Conservation (phyloP, 768 basidiomycete genomes). For the Naganishia antarctica region DNA sequence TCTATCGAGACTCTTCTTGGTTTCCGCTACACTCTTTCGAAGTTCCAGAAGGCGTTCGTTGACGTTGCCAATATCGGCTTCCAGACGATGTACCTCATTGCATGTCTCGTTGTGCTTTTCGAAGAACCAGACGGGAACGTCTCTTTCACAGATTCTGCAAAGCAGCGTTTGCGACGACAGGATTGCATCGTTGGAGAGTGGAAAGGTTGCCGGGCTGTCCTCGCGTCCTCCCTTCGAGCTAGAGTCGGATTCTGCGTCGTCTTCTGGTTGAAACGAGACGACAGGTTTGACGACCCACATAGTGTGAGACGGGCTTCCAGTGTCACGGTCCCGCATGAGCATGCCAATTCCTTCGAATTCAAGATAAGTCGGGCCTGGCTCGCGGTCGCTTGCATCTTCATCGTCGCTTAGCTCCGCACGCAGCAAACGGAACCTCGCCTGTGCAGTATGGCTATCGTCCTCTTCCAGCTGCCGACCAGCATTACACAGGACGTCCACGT, state of each 20-base stretch:
- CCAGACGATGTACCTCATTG: constrained; percentile 87
- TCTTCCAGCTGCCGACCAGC: constrained; percentile 78
- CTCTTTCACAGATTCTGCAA: constrained; percentile 95
- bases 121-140: constrained; percentile 98
- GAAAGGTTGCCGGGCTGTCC: constrained; percentile 51
- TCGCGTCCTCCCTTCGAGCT: constrained; percentile 5
- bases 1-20: constrained; percentile 58
- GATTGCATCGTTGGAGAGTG: constrained; percentile 50
- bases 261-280: constrained; percentile 1
- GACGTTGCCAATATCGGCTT: constrained; percentile 87
- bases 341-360: constrained; percentile 97
- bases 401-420: constrained; percentile 62
- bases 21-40: constrained; percentile 74
- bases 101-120: constrained; percentile 99
- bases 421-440: constrained; percentile 80
- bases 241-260: constrained; percentile 10
- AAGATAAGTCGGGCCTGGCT: constrained; percentile 55
- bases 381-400: constrained; percentile 44
- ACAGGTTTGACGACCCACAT: constrained; percentile 91
- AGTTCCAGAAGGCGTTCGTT: constrained; percentile 89
- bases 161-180: constrained; percentile 70
- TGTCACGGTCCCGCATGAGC: constrained; percentile 92
- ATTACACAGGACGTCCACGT: constrained; percentile 76
- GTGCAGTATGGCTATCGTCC: constrained; percentile 90
- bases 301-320: constrained; percentile 81